Evolutionary conservation across 1,139 yeast species (phyloP).

Genomic region (Hansenula anomala): DNA sequence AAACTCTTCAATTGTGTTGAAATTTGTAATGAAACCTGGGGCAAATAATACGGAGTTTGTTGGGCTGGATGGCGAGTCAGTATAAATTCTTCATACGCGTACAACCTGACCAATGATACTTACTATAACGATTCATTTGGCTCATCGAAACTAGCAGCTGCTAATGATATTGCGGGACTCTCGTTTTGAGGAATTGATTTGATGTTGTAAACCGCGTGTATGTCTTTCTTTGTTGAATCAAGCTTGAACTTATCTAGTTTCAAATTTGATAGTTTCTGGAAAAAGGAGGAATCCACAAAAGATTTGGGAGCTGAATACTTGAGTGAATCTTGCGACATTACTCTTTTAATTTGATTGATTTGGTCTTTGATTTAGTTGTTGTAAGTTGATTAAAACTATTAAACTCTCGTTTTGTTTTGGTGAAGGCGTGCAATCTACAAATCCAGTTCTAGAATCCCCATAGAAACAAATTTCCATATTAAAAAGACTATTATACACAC

Average conservation of each 20-base stretch:
- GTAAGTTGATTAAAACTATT: too few species aligned
- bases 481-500: not conserved
- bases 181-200: slow-evolving; percentile 15
- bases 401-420: too few species aligned
- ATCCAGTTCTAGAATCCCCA: not conserved
- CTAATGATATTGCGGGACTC: slow-evolving; percentile 17
- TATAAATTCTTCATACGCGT: not conserved
- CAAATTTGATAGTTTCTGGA: slow-evolving; percentile 60
- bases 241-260: slow-evolving; percentile 63
- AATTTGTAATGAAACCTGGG: slow-evolving; percentile 48
- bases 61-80: slow-evolving; percentile 13
- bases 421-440: slow-evolving; percentile 1
- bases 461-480: too few species aligned
- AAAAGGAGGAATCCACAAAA: slow-evolving; percentile 82
- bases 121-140: slow-evolving; percentile 12
- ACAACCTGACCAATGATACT: slow-evolving; percentile 1
- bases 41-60: slow-evolving; percentile 22
- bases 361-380: too few species aligned
- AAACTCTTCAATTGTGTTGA: slow-evolving; percentile 85
- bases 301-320: slow-evolving; percentile 59
- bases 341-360: not conserved
- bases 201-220: slow-evolving; percentile 26
- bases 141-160: slow-evolving; percentile 20
- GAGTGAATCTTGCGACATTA: slow-evolving; percentile 18
- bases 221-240: slow-evolving; percentile 23